Conservation (phyloP, 305 asterid species). For the Caryopteris hybrid region DNA sequence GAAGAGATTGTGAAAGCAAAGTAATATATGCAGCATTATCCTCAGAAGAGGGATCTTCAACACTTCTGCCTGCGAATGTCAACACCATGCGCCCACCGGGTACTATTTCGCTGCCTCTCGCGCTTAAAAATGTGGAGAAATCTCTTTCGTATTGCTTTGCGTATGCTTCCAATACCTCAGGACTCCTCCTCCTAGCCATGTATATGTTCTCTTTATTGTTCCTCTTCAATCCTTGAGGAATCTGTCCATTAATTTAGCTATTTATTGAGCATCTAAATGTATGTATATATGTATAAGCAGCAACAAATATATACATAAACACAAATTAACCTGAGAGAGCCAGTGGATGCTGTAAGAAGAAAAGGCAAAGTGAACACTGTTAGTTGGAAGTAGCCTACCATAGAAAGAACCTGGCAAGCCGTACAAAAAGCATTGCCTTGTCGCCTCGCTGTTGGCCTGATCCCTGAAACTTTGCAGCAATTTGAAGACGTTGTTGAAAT, state of each 20-base stretch:
- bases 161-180: constrained; percentile 25
- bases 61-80: constrained; percentile 22
- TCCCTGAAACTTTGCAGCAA: constrained; percentile 12
- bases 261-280: too few species aligned
- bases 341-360: constrained; percentile 39
- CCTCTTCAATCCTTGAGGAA: constrained; percentile 29
- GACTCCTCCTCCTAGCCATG: constrained; percentile 21
- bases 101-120: constrained; percentile 21
- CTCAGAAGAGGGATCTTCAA: constrained; percentile 19
- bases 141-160: constrained; percentile 22
- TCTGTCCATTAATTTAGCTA: not conserved
- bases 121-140: constrained; percentile 22
- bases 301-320: not conserved
- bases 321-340: constrained; percentile 34
- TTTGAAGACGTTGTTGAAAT: constrained; percentile 39
- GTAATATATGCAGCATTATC: constrained; percentile 6
- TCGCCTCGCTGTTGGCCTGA: not conserved
- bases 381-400: constrained; percentile 25
- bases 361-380: constrained; percentile 25
- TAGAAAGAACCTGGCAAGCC: constrained; percentile 40
- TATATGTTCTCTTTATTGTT: constrained; percentile 19
- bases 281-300: not conserved
- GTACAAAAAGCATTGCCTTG: constrained; percentile 9
- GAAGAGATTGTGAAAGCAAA: constrained; percentile 21
- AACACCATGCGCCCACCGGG: constrained; percentile 30